Percentiles rank a stretch among this genome's conserved stretches.
Conservation (phyloP, 2,329 filamentous ascomycete genomes). For the Bipolaris oryzae region DNA sequence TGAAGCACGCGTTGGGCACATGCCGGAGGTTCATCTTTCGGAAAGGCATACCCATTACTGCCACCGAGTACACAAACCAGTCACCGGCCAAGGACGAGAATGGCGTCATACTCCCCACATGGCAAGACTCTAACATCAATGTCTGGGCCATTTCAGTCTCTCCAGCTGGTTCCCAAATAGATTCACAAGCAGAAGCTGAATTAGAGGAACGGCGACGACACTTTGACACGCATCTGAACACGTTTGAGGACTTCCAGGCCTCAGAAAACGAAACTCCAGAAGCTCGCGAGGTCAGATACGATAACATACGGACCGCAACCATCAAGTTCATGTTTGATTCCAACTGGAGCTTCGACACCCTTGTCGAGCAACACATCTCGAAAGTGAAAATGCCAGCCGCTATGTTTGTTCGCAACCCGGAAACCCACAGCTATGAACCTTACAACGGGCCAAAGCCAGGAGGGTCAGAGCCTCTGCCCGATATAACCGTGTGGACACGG, state of each 20-base stretch:
- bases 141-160: conserved; percentile 80
- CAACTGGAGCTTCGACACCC: conserved; percentile 72
- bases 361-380: conserved; percentile 69
- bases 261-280: conserved; percentile 39
- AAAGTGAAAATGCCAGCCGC: conserved; percentile 71
- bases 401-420: conserved; percentile 69
- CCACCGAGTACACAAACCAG: conserved; percentile 66
- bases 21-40: conserved; percentile 85
- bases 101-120: conserved; percentile 64
- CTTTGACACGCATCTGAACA: conserved; percentile 37
- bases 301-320: conserved; percentile 64
- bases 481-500: conserved; percentile 74
- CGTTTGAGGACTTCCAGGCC: conserved; percentile 39
- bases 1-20: conserved; percentile 81
- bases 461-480: conserved; percentile 56
- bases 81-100: conserved; percentile 33
- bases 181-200: conserved; percentile 23
- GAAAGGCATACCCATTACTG: conserved; percentile 75
- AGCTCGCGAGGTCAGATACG: conserved; percentile 50
- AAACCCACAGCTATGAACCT: conserved; percentile 67
- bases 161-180: conserved; percentile 27
- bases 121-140: conserved; percentile 74
- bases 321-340: conserved; percentile 82
- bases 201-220: conserved; percentile 27
- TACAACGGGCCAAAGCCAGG: conserved; percentile 73